Base-by-base conservation (phyloP, 805 yeast genomes). In the Cyberlindnera meyerae region DNA sequence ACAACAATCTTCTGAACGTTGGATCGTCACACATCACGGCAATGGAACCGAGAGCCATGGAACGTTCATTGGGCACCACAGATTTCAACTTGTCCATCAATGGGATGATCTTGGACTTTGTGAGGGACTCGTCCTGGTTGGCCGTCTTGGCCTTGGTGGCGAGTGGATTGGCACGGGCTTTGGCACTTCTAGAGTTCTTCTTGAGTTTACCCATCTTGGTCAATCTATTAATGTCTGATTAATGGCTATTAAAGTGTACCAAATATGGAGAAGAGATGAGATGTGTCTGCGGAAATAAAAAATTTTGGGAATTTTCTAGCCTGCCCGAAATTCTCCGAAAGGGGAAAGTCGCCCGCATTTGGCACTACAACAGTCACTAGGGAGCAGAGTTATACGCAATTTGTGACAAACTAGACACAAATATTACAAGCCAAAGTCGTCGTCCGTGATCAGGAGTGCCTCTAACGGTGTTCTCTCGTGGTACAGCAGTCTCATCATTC, bases 131-230 rank as follows among this genome's bases (percentile, higher is more conserved):
- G 48, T 75, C 81, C 41, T 70, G 70, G 2, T 47, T 45, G 36
- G 68, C 72, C 28, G 60, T 63, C 4, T 43, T 45, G 8, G 47
- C 50, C 25, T 44, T 43, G 18, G 47, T 44, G 4, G 50, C 52
- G 16, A 62, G 44, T 12, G 68, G 71, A 39, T 58, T 63, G 13
- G 55, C 49, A 44, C 66, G 62, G 18, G 60, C 55, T 34, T 57
- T 54, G 1, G 79, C 65, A 3, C 70, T 61, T 63, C 73, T 74
- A 3, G 79, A 73, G 57, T 75, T 75, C 57, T 75, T 81, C 69
- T 80, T 83, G 27, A 83, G 70, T 60, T 82, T 83, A 32, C 83
- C 94, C 94, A 83, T 83, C 16, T n/a, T n/a, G n/a, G n/a, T n/a
- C n/a, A n/a, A 17, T 24, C n/a, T n/a, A n/a, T n/a, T n/a, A n/a